Percentiles rank a stretch among this genome's conserved stretches.
phyloP scores from a whole-genome alignment of 106 monocot genomes.

The Allium fistulosum region DNA sequence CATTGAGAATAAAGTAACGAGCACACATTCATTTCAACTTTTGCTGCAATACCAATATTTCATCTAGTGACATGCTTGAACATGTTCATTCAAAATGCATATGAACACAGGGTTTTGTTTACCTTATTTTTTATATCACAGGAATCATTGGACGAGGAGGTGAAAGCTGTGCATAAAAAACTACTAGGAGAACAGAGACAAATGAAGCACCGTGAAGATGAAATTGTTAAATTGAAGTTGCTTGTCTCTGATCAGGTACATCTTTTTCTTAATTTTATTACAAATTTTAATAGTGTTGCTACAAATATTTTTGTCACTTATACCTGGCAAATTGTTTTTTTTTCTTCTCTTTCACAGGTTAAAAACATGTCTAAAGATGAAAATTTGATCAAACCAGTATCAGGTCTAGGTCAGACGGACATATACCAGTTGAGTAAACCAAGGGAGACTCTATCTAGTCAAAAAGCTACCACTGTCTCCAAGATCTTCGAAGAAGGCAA shows the following conservation, averaged over 20 bases:
- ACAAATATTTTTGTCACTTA: too few relatives aligned
- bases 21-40: too few relatives aligned
- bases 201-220: slow-evolving; percentile 53
- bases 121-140: background rate
- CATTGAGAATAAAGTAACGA: too few relatives aligned
- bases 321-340: slow-evolving; percentile 5
- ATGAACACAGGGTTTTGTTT: too few relatives aligned
- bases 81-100: too few relatives aligned
- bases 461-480: slow-evolving; percentile 31
- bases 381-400: slow-evolving; percentile 16
- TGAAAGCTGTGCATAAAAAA: slow-evolving; percentile 38
- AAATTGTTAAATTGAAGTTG: slow-evolving; percentile 34
- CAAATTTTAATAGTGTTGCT: background rate
- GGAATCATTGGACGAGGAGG: slow-evolving; percentile 42
- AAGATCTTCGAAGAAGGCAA: slow-evolving; percentile 78
- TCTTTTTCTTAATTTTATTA: slow-evolving; percentile 2
- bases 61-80: too few relatives aligned
- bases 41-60: too few relatives aligned
- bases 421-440: slow-evolving; percentile 27
- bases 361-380: slow-evolving; percentile 2
- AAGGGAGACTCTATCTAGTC: slow-evolving; percentile 35
- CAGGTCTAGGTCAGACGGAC: slow-evolving; percentile 10
- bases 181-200: slow-evolving; percentile 33
- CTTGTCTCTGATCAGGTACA: slow-evolving; percentile 36
- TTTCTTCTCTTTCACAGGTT: slow-evolving; percentile 3